Evolutionary conservation across 495 filamentous ascomycete genomes (phyloP), one percentile per base, ranked within the genome.

Genomic region (Trichoderma reesei): DNA sequence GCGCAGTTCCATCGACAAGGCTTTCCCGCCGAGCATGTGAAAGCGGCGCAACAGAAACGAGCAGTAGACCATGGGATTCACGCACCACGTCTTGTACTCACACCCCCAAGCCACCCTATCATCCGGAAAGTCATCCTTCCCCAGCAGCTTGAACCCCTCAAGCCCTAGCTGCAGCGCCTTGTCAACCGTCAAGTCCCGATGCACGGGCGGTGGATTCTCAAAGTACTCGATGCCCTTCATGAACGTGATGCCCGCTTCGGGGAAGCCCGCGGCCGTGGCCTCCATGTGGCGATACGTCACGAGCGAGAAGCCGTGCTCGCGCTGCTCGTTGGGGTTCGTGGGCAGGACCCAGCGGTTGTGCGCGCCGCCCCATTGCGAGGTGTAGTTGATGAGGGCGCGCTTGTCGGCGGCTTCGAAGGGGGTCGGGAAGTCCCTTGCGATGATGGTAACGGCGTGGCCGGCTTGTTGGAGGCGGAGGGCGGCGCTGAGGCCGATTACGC

Each of bases 331-430:
- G 10, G 67, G 51, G 44, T 68, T 67, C 10, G 65, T 61, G 5
- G 80, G 80, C 0, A 82, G 81, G 3, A 86, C 74, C 13, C 80
- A 81, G 3, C 84, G 80, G 73, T 85, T 83, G 69, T 84, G 84
- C 7, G 82, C 85, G 64, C 85, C 85, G n/a, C 78, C 85, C 85
- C 85, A 88, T 9, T 83, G 80, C 5, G 85, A 86, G 62, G 85
- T 80, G 73, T 82, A 88, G 77, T 88, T 82, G 68, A 85, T 76
- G 42, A 84, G 82, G 16, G 66, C 54, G 11, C 63, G 62, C 33
- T 72, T 61, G 63, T 76, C 73, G 61, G 79, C 75, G 61, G 72
- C 75, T 64, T 77, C 75, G 60, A 73, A 78, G 31, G 77, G 75
- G 26, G 65, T 67, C 41, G 85, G 84, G 64, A 86, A 80, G 69